Percentiles rank a stretch among this genome's conserved stretches.
Conservation (phyloP, 208 protist genomes). For the Tritrichomonas foetus region DNA sequence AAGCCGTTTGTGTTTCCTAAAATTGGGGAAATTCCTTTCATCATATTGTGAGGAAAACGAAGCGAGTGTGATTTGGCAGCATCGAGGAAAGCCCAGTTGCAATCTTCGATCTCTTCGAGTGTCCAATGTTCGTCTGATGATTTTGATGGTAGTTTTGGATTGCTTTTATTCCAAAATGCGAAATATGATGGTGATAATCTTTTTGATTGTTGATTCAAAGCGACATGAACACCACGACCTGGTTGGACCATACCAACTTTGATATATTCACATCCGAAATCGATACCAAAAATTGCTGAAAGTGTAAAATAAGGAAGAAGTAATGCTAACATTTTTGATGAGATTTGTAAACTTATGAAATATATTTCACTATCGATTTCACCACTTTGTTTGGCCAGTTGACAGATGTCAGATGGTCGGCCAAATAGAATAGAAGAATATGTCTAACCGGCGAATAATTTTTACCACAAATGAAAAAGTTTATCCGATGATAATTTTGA, state of each 20-base stretch:
- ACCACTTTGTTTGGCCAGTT: not conserved
- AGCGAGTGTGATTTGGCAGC: not conserved
- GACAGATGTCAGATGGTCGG: no score
- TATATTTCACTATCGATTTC: no score
- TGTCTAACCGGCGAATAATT: not conserved
- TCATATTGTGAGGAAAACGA: not conserved
- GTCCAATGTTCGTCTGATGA: not conserved
- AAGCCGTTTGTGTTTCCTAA: not conserved
- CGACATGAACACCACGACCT: not conserved
- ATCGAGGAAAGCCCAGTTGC: not conserved
- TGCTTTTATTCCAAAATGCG: not conserved
- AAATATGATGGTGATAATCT: constrained; percentile 28
- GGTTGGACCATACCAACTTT: not conserved
- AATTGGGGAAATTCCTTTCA: not conserved
- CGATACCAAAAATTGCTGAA: not conserved
- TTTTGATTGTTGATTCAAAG: not conserved
- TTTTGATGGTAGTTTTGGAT: not conserved
- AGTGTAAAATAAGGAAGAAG: not conserved
- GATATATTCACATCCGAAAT: not conserved
- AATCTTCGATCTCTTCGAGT: not conserved
- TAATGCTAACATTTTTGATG: not conserved
- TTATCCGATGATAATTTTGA: not conserved
- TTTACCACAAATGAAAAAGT: not conserved
- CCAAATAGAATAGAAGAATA: not conserved
- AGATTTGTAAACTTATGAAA: no score